phyloP scores from a whole-genome alignment of 2,329 filamentous ascomycete species.

The Aspergillus unguis region DNA sequence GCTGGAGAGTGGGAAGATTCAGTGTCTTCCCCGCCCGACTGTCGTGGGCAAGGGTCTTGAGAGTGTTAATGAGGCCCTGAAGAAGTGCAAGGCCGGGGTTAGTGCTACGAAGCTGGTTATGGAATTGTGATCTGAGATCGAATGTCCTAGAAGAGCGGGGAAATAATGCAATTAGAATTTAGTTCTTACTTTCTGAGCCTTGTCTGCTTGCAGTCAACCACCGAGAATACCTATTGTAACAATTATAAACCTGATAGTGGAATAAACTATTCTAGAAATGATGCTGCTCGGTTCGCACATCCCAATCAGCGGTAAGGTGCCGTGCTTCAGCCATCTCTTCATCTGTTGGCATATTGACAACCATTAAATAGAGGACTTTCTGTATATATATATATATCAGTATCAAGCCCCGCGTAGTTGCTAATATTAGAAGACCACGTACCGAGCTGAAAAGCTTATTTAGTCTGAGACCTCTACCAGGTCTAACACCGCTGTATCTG shows the following conservation, averaged over 20 bases:
- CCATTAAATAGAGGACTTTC: conserved; percentile 12
- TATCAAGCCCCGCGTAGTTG: neutral
- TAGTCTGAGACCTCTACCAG: neutral
- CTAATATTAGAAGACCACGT: neutral
- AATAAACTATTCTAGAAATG: too few relatives aligned
- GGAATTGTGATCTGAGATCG: conserved; percentile 3
- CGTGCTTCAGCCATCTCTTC: conserved; percentile 11
- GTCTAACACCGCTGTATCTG: neutral
- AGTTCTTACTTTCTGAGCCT: too few relatives aligned
- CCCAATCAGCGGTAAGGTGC: too few relatives aligned
- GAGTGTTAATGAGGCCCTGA: conserved; percentile 35
- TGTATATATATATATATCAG: neutral
- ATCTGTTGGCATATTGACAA: conserved; percentile 12
- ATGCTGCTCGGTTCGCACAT: too few relatives aligned
- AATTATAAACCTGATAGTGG: too few relatives aligned
- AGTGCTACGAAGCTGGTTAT: conserved; percentile 40
- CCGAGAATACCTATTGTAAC: too few relatives aligned
- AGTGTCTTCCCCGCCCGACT: conserved; percentile 32
- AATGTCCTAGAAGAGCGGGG: neutral
- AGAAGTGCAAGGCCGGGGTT: conserved; percentile 38
- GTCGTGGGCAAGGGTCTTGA: conserved; percentile 40
- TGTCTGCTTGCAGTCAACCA: too few relatives aligned
- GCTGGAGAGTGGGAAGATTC: conserved; percentile 27
- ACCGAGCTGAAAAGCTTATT: neutral
- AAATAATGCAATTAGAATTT: too few relatives aligned